A percentile compares a stretch with the other conserved stretches of the same genome.
Evolutionary conservation across 768 basidiomycete species (phyloP).

Genomic region (Lentinula detonsa): DNA sequence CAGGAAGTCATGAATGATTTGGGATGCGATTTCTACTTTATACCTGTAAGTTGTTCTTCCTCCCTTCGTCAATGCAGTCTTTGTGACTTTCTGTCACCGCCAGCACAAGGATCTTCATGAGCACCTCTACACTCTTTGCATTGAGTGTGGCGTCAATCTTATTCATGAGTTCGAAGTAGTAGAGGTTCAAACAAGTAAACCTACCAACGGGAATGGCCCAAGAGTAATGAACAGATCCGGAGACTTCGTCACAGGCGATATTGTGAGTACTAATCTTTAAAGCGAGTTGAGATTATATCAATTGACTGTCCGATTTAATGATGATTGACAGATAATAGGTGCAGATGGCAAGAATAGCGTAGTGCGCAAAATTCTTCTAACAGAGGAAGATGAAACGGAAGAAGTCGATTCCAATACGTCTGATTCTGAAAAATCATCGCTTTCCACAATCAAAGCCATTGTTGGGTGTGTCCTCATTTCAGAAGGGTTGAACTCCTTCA

Average conservation of each 20-base stretch:
- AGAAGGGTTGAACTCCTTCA: no score
- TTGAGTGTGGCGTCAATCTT: neutral
- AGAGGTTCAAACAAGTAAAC: neutral
- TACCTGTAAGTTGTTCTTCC: constrained; percentile 4
- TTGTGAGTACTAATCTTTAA: neutral
- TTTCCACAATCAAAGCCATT: neutral
- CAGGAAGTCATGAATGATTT: constrained; percentile 10
- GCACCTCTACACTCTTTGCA: constrained; percentile 1
- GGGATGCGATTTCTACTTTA: constrained; percentile 7
- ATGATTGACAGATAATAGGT: constrained; percentile 5
- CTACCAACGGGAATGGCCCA: neutral
- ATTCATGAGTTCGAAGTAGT: neutral
- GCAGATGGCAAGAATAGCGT: constrained; percentile 11
- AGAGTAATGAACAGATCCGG: neutral
- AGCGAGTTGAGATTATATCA: no score
- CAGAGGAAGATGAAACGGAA: constrained; percentile 2
- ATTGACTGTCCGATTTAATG: neutral
- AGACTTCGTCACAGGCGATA: neutral
- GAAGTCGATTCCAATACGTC: neutral
- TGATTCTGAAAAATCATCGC: neutral
- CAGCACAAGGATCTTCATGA: constrained; percentile 5
- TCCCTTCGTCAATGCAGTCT: neutral
- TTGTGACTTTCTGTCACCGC: neutral
- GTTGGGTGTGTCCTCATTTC: neutral
- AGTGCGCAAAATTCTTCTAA: constrained; percentile 3